Evolutionary conservation across 2,329 filamentous ascomycete genomes (phyloP), one percentile per base, ranked within the genome.

Genomic region (Scleromitrula shiraiana): DNA sequence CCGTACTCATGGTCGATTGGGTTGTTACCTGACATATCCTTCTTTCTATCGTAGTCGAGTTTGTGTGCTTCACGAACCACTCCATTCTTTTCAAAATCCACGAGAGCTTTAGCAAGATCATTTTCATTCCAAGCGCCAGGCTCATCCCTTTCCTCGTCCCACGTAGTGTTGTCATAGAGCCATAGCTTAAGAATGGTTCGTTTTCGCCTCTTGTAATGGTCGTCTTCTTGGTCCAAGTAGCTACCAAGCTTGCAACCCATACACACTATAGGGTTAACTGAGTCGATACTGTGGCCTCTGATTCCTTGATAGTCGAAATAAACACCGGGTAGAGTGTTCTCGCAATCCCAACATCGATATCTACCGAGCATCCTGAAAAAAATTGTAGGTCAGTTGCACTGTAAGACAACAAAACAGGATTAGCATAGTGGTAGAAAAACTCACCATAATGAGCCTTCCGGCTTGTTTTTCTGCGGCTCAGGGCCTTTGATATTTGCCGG

Each of bases 141-240:
- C 10, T 14, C 3, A 15, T n/a, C 15, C 3, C 10, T 8, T 4
- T 9, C 14, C 1, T 35, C 17, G 6, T 15, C 15, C 5, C 17
- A 12, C 3, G 24, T 2, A 2, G 20, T 22, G 1, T 10, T 40
- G 3, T 45, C 39, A 22, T 45, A n/a, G 0, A 58, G 46, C 59
- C 58, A 61, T 2, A 29, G 7, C 5, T 48, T 27, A 17, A 61
- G 54, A 5, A 60, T 50, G 6, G 17, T 20, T 5, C 56, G 51
- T 27, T 62, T 62, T 0, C 36, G 1, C 1, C 2, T 1, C 40
- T 63, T 63, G 37, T 53, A 59, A 15, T 63, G 61, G 22, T 63
- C 61, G 1, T 15, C 26, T 45, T 63, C 61, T 12, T 7, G 22
- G 1, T 52, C 24, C 4, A 60, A 46, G 7, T 38, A n/a, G 2